A percentile compares a stretch with the other conserved stretches of the same genome.
Evolutionary conservation across 352 stramenopile genomes (phyloP).

Genomic region (Phytophthora parvispora): DNA sequence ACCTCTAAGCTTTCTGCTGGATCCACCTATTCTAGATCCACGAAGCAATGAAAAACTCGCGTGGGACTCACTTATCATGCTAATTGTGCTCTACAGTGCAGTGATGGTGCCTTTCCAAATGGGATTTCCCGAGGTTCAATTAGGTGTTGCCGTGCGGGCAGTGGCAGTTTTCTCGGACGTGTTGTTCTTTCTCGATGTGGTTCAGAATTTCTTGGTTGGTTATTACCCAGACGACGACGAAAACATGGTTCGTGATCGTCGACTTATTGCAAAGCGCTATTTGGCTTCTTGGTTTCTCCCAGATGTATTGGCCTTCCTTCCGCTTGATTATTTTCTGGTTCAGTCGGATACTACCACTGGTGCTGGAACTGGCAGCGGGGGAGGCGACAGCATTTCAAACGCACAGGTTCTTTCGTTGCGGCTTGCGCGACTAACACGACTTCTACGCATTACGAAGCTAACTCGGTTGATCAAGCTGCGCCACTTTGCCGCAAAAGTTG

Average conservation of each 20-base stretch:
- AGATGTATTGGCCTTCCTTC: conserved; percentile 60
- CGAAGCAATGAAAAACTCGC: conserved; percentile 62
- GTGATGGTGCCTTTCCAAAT: conserved; percentile 80
- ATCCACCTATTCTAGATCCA: conserved; percentile 62
- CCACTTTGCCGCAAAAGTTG: conserved; percentile 78
- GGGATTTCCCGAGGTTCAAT: conserved; percentile 70
- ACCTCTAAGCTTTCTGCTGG: conserved; percentile 32
- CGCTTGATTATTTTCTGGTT: conserved; percentile 63
- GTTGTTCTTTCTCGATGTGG: conserved; percentile 71
- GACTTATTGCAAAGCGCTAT: conserved; percentile 60
- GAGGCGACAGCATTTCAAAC: conserved; percentile 16
- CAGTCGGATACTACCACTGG: background rate
- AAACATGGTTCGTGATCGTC: conserved; percentile 55
- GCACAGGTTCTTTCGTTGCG: conserved; percentile 75
- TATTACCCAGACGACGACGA: conserved; percentile 78
- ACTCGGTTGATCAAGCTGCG: conserved; percentile 75
- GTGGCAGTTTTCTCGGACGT: conserved; percentile 52
- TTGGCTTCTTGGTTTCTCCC: conserved; percentile 70
- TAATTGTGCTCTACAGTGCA: conserved; percentile 78
- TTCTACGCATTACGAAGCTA: conserved; percentile 80
- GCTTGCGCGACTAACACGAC: conserved; percentile 66
- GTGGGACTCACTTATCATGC: conserved; percentile 81
- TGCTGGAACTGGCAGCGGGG: background rate
- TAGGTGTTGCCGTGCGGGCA: conserved; percentile 26
- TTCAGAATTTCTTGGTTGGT: conserved; percentile 80